Evolutionary conservation across 2,329 filamentous ascomycete species (phyloP), one percentile per base, ranked within the genome.

Genomic region (Scedosporium dehoogii): DNA sequence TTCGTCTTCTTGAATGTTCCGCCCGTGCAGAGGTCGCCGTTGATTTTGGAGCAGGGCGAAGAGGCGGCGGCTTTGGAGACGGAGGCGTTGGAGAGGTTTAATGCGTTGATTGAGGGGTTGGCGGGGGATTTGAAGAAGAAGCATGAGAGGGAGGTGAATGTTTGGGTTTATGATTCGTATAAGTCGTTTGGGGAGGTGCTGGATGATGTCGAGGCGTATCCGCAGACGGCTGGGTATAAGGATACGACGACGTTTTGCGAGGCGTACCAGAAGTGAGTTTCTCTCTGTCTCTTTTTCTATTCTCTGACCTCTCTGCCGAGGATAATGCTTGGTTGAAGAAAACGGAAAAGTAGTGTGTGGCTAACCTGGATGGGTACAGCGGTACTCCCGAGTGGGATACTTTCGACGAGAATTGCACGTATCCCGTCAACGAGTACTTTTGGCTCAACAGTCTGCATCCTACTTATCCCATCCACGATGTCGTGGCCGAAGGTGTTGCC

Each of bases 371-470:
- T 16, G 6, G 23, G 21, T 23, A 16, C 62, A 82, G 79, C 67
- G 79, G 79, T 6, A 82, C 79, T 0, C 74, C 76, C 2, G 69
- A 72, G 1, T 68, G 69, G 44, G 71, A 80, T 60, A 78, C 74
- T 3, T 70, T 76, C 41, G 71, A 71, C 58, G 67, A 74, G 4
- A 76, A 74, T 58, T 87, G 85, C 69, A 74, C 75, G 1, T 70
- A 83, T 55, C 73, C 81, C 0, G 83, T 86, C 2, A 81, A 87
- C 68, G 73, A 87, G 72, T 87, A 87, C 69, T 80, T 87, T 67
- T 88, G 85, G 85, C 73, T 87, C 33, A 87, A 88, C 67, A 76
- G 71, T 46, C 70, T 88, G 65, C 85, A 88, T 68, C 85, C 85
- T n/a, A 87, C 85, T 0, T 85, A 81, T 68, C 79, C 83, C 0